A percentile compares a stretch with the other conserved stretches of the same genome.
phyloP scores from a whole-genome alignment of 306 rosid species.

The Trifolium dubium region DNA sequence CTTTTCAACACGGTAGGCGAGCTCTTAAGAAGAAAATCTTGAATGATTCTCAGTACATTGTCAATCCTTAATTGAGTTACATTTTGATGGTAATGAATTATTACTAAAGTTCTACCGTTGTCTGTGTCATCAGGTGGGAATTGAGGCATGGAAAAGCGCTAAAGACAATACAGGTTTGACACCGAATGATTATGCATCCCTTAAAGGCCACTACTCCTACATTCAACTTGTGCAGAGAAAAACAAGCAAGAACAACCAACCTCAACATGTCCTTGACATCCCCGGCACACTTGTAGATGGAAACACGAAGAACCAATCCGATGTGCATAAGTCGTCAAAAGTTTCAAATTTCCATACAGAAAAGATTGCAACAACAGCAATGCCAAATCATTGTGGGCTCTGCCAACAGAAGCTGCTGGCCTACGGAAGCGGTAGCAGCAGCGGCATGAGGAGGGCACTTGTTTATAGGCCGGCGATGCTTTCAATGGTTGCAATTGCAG shows the following conservation, averaged over 20 bases:
- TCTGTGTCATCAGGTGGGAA: conserved; percentile 68
- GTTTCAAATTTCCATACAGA: conserved; percentile 62
- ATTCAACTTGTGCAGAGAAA: conserved; percentile 73
- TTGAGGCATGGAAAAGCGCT: conserved; percentile 77
- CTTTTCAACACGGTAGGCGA: too few species aligned
- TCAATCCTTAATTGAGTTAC: too few species aligned
- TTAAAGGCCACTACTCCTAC: conserved; percentile 73
- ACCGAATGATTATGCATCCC: conserved; percentile 74
- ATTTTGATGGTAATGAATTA: too few species aligned
- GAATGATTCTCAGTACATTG: too few species aligned
- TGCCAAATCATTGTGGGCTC: conserved; percentile 45
- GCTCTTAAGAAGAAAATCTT: too few species aligned
- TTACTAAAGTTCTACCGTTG: not conserved
- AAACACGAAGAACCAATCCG: conserved; percentile 52
- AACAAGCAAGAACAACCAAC: conserved; percentile 47
- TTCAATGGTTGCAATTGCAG: conserved; percentile 91
- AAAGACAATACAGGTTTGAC: conserved; percentile 73
- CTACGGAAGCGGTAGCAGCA: conserved; percentile 42
- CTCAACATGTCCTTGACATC: conserved; percentile 70
- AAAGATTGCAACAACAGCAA: conserved; percentile 41
- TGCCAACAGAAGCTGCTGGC: conserved; percentile 59
- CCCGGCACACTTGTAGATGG: conserved; percentile 55
- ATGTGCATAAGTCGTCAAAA: conserved; percentile 51
- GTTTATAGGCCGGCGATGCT: conserved; percentile 89
- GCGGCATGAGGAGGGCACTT: conserved; percentile 51